Evolutionary conservation across 768 basidiomycete species (phyloP).

Genomic region (Galerina sulciceps): DNA sequence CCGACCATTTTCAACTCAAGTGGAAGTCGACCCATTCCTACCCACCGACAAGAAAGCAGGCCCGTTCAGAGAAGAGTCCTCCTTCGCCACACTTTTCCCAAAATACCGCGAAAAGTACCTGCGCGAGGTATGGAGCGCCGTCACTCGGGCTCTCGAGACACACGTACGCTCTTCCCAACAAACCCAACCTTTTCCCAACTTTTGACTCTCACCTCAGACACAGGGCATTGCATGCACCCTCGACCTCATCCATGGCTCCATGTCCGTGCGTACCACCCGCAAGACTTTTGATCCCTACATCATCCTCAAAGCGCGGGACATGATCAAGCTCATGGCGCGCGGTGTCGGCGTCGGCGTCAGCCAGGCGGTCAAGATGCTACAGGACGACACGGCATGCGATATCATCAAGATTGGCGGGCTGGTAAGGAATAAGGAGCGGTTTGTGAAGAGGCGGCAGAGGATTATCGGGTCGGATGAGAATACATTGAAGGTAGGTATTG

Average conservation of each 20-base stretch:
- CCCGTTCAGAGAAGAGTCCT: conserved; percentile 92
- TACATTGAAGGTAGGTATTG: conserved; percentile 81
- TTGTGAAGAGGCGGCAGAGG: conserved; percentile 93
- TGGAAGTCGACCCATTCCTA: conserved; percentile 88
- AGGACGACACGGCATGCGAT: conserved; percentile 91
- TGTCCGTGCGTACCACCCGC: conserved; percentile 96
- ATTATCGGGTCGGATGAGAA: conserved; percentile 98
- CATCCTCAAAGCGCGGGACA: conserved; percentile 92
- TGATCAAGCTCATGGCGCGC: conserved; percentile 93
- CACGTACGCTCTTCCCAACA: conserved; percentile 54
- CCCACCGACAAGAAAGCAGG: conserved; percentile 79
- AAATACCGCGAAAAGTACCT: conserved; percentile 98
- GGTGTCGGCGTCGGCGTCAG: conserved; percentile 85
- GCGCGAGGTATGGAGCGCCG: conserved; percentile 91
- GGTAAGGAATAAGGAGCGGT: conserved; percentile 94
- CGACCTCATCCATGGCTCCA: conserved; percentile 94
- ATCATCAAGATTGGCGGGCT: conserved; percentile 97
- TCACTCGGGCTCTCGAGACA: conserved; percentile 81
- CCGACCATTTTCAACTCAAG: conserved; percentile 38
- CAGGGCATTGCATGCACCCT: conserved; percentile 91
- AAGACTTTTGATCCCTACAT: conserved; percentile 98
- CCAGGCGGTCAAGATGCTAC: conserved; percentile 88
- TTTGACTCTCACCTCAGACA: not conserved
- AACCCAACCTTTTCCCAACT: not conserved
- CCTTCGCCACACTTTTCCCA: conserved; percentile 97